Conservation (phyloP, 768 basidiomycete species). For the Chalciporus piperatus region DNA sequence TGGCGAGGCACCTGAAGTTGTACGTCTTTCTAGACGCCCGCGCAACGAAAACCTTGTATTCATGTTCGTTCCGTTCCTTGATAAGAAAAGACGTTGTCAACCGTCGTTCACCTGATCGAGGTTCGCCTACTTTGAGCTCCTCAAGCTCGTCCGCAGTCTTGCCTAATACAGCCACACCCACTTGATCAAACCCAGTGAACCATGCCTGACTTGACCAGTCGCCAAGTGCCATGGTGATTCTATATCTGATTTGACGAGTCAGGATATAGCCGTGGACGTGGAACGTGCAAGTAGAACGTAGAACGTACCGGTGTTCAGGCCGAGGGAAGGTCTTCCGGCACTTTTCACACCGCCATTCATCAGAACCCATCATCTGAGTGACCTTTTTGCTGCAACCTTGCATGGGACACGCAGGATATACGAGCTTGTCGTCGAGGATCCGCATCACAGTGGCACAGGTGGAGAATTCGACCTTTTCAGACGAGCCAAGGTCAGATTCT, state of each 20-base stretch:
- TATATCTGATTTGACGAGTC: conserved; percentile 47
- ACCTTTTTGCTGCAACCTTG: conserved; percentile 90
- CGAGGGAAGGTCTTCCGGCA: conserved; percentile 68
- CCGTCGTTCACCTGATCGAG: not conserved
- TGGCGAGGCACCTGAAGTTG: conserved; percentile 84
- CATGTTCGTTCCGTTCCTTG: conserved; percentile 58
- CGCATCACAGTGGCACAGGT: conserved; percentile 84
- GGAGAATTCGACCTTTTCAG: conserved; percentile 76
- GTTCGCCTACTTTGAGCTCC: conserved; percentile 54
- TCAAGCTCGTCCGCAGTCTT: conserved; percentile 76
- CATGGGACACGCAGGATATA: conserved; percentile 86
- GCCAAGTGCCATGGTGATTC: conserved; percentile 82
- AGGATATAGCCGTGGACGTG: not conserved
- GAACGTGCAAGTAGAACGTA: not conserved
- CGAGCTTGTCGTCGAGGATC: conserved; percentile 76
- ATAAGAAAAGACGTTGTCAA: not conserved
- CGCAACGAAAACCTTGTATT: conserved; percentile 58
- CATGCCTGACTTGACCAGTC: conserved; percentile 89
- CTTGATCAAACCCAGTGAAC: conserved; percentile 95
- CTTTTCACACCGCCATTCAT: conserved; percentile 88
- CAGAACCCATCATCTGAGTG: conserved; percentile 45
- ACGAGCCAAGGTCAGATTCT: conserved; percentile 64
- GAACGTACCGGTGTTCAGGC: conserved; percentile 77
- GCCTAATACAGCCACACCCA: conserved; percentile 72
- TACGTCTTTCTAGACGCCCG: conserved; percentile 66